A percentile compares a stretch with the other conserved stretches of the same genome.
Conservation (phyloP, 2,329 filamentous ascomycete species). For the Pleoardoris graminearum region DNA sequence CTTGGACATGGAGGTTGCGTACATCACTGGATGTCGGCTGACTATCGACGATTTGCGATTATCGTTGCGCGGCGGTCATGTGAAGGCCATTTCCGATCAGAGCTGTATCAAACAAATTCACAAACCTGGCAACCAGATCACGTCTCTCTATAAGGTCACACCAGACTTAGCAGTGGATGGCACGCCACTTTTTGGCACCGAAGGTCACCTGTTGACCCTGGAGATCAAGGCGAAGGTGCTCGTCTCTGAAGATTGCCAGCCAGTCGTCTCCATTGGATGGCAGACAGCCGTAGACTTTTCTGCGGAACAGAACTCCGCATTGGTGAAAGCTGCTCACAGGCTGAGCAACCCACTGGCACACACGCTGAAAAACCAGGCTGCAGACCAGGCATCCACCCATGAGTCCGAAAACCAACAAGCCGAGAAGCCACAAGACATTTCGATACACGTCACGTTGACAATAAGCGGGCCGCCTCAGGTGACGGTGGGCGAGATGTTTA, state of each 20-base stretch:
- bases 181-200: slow-evolving; percentile 50
- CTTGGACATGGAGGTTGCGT: slow-evolving; percentile 73
- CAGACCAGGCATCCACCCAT: slow-evolving; percentile 33
- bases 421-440: slow-evolving; percentile 38
- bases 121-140: slow-evolving; percentile 73
- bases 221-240: slow-evolving; percentile 64
- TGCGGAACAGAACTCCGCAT: slow-evolving; percentile 46
- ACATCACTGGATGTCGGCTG: slow-evolving; percentile 69
- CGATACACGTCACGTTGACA: slow-evolving; percentile 75
- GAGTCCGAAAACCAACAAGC: slow-evolving; percentile 24
- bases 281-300: slow-evolving; percentile 71
- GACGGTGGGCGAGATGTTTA: slow-evolving; percentile 67
- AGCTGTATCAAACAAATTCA: slow-evolving; percentile 63
- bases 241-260: slow-evolving; percentile 60
- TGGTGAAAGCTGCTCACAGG: slow-evolving; percentile 36
- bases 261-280: slow-evolving; percentile 68
- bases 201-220: slow-evolving; percentile 56
- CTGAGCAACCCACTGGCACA: slow-evolving; percentile 32
- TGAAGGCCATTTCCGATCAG: slow-evolving; percentile 53
- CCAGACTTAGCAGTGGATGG: slow-evolving; percentile 49
- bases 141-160: slow-evolving; percentile 70
- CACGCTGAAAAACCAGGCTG: slow-evolving; percentile 24
- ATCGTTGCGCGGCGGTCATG: slow-evolving; percentile 59
- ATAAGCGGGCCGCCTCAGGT: slow-evolving; percentile 67
- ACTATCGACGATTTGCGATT: slow-evolving; percentile 63